Evolutionary conservation across 768 basidiomycete species (phyloP).

Genomic region (Cantharellus anzutake): DNA sequence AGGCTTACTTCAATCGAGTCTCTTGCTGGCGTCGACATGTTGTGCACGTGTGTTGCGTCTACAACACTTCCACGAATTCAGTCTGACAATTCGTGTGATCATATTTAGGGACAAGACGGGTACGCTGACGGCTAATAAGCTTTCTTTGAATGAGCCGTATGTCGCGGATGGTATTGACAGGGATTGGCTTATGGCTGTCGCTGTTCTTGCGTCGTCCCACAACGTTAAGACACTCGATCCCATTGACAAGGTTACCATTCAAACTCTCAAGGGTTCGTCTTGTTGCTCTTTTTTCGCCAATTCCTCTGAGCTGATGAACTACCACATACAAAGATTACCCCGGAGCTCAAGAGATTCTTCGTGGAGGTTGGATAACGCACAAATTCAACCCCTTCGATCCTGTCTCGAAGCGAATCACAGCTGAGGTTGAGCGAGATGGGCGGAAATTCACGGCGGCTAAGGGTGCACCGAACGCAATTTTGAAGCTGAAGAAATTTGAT

Average conservation of each 20-base stretch:
- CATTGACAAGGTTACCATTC: conserved; percentile 29
- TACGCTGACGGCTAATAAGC: conserved; percentile 30
- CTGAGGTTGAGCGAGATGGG: conserved; percentile 27
- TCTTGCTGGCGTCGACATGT: conserved; percentile 30
- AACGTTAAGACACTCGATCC: conserved; percentile 28
- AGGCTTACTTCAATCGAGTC: conserved; percentile 31
- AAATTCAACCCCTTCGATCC: conserved; percentile 32
- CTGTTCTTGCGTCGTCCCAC: conserved; percentile 29
- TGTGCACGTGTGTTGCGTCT: conserved; percentile 12
- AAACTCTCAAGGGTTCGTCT: conserved; percentile 19
- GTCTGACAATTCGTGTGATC: too few relatives aligned
- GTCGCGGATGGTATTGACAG: conserved; percentile 17
- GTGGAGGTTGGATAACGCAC: conserved; percentile 25
- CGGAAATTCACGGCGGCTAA: conserved; percentile 25
- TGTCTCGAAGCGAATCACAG: conserved; percentile 32
- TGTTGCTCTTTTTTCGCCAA: neutral
- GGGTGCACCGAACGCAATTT: conserved; percentile 29
- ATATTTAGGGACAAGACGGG: conserved; percentile 23
- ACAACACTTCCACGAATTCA: too few relatives aligned
- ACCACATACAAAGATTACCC: conserved; percentile 20
- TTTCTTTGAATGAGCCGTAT: conserved; percentile 25
- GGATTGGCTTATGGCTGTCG: conserved; percentile 21
- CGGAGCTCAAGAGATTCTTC: conserved; percentile 24
- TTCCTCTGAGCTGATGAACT: conserved; percentile 5
- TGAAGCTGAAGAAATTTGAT: conserved; percentile 22